These are phyloP conservation scores for Lunasporangiospora selenospora DNA, from an alignment of 192 early-diverging fungal genomes.

Conservation along the genomic window DNA sequence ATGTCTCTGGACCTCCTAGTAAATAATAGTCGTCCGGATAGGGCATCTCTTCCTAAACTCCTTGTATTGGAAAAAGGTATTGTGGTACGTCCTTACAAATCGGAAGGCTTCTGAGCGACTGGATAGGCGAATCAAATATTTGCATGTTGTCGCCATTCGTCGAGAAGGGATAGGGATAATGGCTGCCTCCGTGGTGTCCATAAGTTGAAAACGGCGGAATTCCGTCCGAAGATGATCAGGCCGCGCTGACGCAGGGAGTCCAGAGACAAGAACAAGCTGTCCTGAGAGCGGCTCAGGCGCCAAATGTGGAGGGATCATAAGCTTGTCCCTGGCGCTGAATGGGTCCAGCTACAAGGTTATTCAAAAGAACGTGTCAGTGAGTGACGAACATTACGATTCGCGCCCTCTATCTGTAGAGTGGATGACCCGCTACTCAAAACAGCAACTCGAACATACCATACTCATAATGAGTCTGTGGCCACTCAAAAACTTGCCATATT, in stretches of 20 bases:
- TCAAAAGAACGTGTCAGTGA: neutral
- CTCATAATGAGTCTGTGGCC: constrained; percentile 33
- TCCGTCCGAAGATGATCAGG: constrained; percentile 38
- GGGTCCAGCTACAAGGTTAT: constrained; percentile 28
- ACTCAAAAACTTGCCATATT: constrained; percentile 33
- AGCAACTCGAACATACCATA: too few relatives aligned
- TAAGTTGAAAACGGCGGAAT: constrained; percentile 41
- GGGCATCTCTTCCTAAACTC: constrained; percentile 37
- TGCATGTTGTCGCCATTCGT: constrained; percentile 15
- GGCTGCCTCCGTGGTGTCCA: constrained; percentile 47
- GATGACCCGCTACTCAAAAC: neutral
- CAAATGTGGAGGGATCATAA: constrained; percentile 17
- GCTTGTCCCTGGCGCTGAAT: constrained; percentile 30
- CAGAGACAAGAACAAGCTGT: constrained; percentile 32
- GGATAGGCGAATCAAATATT: constrained; percentile 38
- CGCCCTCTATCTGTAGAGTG: neutral
- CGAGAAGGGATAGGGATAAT: constrained; percentile 32
- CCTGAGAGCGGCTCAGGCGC: constrained; percentile 27
- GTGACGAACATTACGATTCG: neutral
- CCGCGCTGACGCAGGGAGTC: constrained; percentile 27
- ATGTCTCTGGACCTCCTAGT: too few relatives aligned
- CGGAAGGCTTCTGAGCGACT: constrained; percentile 43
- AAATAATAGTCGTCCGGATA: constrained; percentile 28
- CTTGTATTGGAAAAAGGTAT: constrained; percentile 24
- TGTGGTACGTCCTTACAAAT: constrained; percentile 47